Conservation (phyloP, 495 filamentous ascomycete species). For the Neurospora sp. region DNA sequence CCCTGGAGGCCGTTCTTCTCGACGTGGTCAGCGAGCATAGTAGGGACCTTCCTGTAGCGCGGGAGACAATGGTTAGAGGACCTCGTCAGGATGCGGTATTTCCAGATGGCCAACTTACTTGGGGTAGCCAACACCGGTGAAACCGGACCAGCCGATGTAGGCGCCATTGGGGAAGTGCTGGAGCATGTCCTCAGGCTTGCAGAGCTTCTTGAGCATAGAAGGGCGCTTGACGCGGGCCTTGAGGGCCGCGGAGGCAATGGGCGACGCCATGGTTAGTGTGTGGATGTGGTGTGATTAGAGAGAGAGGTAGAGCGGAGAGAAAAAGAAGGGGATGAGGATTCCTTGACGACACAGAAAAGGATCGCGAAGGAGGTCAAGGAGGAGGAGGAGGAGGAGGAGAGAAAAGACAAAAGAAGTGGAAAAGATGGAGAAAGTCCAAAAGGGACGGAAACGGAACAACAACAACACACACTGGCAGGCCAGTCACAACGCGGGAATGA, state of each 20-base stretch:
- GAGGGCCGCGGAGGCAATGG: constrained; percentile 59
- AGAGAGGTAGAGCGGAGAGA: not conserved
- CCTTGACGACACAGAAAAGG: not conserved
- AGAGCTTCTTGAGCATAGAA: constrained; percentile 69
- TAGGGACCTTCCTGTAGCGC: constrained; percentile 61
- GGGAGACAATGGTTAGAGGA: not conserved
- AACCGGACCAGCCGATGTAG: constrained; percentile 84
- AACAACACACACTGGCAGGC: not conserved
- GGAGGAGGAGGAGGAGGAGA: not conserved
- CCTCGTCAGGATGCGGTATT: not conserved
- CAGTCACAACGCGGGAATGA: not conserved
- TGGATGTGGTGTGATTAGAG: not conserved
- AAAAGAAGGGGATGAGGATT: not conserved
- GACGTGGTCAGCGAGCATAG: constrained; percentile 77
- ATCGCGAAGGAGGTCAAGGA: not conserved
- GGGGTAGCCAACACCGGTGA: constrained; percentile 85
- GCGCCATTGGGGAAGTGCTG: constrained; percentile 70
- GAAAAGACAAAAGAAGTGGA: not conserved
- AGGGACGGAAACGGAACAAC: not conserved
- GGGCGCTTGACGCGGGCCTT: constrained; percentile 66
- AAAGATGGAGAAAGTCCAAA: not conserved
- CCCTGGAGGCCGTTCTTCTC: constrained; percentile 82
- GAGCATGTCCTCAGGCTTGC: constrained; percentile 68
- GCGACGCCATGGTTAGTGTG: constrained; percentile 27
- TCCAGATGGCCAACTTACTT: constrained; percentile 45